Conservation (phyloP, 2,329 filamentous ascomycete species). For the Alternaria sp. region DNA sequence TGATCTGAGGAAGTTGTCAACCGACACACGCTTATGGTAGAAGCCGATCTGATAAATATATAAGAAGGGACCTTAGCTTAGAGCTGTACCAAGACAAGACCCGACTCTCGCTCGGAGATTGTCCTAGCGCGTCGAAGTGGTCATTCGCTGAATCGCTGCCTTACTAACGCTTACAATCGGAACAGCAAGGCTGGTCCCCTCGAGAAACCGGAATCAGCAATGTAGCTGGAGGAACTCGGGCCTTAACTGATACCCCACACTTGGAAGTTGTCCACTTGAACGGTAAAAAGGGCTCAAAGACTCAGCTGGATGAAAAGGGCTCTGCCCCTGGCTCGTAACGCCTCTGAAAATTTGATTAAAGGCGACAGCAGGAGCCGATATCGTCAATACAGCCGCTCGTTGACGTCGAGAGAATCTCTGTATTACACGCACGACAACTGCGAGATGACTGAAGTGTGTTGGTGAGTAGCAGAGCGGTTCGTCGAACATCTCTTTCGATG, state of each 20-base stretch:
- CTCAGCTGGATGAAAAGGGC: not conserved
- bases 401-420: accelerated
- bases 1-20: not conserved
- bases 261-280: not conserved
- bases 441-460: not conserved
- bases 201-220: too few relatives aligned
- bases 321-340: not conserved
- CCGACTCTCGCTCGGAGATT: not conserved
- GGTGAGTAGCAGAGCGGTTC: not conserved
- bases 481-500: not conserved
- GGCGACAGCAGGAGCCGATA: not conserved
- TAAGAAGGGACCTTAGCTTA: not conserved
- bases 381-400: not conserved
- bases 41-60: not conserved
- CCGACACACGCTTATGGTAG: too few relatives aligned
- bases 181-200: not conserved
- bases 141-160: not conserved
- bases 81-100: not conserved
- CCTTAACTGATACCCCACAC: not conserved
- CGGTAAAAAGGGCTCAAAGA: not conserved
- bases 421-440: not conserved
- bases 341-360: too few relatives aligned
- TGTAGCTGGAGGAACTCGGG: not conserved
- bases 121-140: not conserved
- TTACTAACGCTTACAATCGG: too few relatives aligned